phyloP scores from a whole-genome alignment of 1,284 basidiomycete genomes.

The Naganishia liquefaciens region DNA sequence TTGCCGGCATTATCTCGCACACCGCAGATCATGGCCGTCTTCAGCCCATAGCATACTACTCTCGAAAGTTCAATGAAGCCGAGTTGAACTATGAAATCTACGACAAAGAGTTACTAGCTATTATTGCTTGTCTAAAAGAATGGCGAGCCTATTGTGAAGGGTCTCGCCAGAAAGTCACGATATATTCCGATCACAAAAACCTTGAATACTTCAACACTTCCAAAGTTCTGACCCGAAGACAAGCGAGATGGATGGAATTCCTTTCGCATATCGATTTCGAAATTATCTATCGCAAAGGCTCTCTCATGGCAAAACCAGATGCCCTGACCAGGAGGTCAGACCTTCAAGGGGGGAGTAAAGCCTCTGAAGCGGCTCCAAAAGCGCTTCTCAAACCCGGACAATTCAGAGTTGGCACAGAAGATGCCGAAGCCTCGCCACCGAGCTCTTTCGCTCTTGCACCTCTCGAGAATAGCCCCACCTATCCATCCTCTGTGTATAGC shows the following conservation, averaged over 20 bases:
- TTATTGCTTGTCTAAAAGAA: conserved; percentile 52
- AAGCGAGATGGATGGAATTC: conserved; percentile 55
- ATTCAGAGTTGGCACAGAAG: conserved; percentile 34
- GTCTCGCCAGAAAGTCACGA: conserved; percentile 36
- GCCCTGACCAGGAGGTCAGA: conserved; percentile 54
- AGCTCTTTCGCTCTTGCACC: conserved; percentile 14
- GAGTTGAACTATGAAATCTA: conserved; percentile 54
- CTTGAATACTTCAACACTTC: conserved; percentile 54
- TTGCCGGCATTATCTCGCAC: conserved; percentile 46
- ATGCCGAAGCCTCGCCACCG: conserved; percentile 38
- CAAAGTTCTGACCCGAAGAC: conserved; percentile 52
- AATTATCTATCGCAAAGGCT: conserved; percentile 55
- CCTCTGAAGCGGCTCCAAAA: conserved; percentile 13
- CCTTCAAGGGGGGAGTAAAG: conserved; percentile 34
- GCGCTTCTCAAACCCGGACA: conserved; percentile 32
- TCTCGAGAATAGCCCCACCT: background rate
- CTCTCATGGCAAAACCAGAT: conserved; percentile 50
- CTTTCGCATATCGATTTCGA: conserved; percentile 53
- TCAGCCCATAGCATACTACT: background rate
- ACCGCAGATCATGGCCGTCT: background rate
- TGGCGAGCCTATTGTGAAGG: conserved; percentile 55
- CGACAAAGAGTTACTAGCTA: conserved; percentile 58
- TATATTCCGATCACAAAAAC: conserved; percentile 57
- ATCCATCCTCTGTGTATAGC: background rate
- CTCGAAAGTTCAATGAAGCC: background rate